Evolutionary conservation across 306 rosid species (phyloP).

Genomic region (Begonia fuchsioides): DNA sequence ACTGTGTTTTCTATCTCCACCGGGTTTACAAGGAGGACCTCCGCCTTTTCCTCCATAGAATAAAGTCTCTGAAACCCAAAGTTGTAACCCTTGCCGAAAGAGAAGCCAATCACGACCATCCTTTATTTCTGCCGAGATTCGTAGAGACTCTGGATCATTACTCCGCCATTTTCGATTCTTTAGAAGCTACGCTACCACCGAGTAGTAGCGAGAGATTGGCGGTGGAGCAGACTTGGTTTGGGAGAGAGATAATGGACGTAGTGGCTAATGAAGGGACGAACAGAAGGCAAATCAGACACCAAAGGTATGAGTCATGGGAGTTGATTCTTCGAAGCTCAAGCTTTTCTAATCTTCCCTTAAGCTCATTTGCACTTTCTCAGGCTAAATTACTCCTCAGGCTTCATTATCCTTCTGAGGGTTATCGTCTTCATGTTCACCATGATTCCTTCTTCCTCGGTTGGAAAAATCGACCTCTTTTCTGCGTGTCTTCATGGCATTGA

Average conservation of each 20-base stretch:
- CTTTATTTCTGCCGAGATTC: constrained; percentile 20
- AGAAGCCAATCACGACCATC: constrained; percentile 30
- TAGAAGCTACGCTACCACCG: constrained; percentile 42
- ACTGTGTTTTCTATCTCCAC: constrained; percentile 35
- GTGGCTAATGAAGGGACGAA: constrained; percentile 13
- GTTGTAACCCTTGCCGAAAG: constrained; percentile 32
- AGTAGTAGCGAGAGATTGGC: constrained; percentile 30
- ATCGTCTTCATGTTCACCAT: constrained; percentile 24
- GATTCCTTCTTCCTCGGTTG: constrained; percentile 33
- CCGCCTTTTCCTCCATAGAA: constrained; percentile 20
- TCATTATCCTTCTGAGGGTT: constrained; percentile 45
- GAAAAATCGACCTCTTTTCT: constrained; percentile 39
- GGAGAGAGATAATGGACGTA: constrained; percentile 28
- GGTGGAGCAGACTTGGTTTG: constrained; percentile 39
- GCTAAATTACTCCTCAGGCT: constrained; percentile 42
- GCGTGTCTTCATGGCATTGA: constrained; percentile 41
- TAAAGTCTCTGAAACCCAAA: constrained; percentile 28
- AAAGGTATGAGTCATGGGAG: constrained; percentile 33
- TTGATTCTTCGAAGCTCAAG: constrained; percentile 25
- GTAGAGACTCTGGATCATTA: constrained; percentile 35
- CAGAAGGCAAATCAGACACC: constrained; percentile 10
- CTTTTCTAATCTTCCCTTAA: constrained; percentile 27
- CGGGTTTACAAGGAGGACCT: constrained; percentile 16
- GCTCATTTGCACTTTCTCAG: constrained; percentile 41
- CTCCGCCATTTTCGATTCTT: constrained; percentile 24